Evolutionary conservation across 192 early-diverging fungal species (phyloP).

Genomic region (Gamsiella multidivaricata): DNA sequence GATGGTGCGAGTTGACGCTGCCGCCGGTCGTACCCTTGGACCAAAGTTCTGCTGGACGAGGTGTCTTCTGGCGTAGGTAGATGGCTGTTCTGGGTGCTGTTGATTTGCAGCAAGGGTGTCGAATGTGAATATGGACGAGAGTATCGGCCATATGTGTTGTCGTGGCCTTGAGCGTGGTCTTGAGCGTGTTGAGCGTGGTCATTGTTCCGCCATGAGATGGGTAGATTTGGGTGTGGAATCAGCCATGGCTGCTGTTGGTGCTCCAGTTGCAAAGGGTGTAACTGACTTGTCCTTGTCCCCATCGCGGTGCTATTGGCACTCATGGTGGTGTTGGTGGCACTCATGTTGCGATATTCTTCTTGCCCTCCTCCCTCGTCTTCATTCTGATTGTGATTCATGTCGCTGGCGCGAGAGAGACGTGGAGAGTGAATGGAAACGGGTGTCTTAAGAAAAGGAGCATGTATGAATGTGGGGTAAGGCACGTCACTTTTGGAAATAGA

Average conservation of each 20-base stretch:
- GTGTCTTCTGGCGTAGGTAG: background rate
- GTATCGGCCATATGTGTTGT: background rate
- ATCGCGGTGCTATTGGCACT: too few species aligned
- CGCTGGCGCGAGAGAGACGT: too few species aligned
- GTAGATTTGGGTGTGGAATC: conserved; percentile 45
- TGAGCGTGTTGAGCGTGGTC: conserved; percentile 3
- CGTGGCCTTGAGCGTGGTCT: background rate
- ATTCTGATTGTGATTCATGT: too few species aligned
- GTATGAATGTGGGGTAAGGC: too few species aligned
- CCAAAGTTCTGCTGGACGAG: background rate
- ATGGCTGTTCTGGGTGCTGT: background rate
- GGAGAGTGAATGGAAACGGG: too few species aligned
- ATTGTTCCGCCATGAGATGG: conserved; percentile 43
- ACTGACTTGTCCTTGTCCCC: background rate
- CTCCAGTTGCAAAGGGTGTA: conserved; percentile 34
- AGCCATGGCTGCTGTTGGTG: conserved; percentile 42
- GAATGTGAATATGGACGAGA: background rate
- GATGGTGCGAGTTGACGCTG: too few species aligned
- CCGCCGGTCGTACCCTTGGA: background rate
- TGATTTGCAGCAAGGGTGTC: background rate
- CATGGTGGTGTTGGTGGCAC: too few species aligned
- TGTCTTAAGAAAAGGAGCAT: too few species aligned
- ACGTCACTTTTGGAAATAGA: too few species aligned
- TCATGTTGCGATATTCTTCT: too few species aligned
- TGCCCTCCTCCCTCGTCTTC: too few species aligned